Evolutionary conservation across 345 rosid species (phyloP), one percentile per base, ranked within the genome.

Genomic region (Abelmoschus esculentus): DNA sequence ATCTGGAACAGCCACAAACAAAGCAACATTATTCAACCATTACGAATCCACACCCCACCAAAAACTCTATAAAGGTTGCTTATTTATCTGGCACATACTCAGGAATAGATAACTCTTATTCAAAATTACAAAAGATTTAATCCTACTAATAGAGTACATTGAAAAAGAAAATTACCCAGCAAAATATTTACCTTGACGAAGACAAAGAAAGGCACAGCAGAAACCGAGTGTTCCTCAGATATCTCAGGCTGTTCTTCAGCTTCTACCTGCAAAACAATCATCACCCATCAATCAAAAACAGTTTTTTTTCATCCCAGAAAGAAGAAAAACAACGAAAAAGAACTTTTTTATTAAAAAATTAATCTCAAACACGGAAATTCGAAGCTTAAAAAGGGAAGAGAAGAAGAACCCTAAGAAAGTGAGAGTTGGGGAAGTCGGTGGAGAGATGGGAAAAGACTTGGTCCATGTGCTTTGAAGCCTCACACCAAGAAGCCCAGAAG

Each of bases 401-500:
- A 67, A 22, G 11, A 71, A 74, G 54, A 61, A 96, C 99, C 91
- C 90, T 84, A 66, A 96, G 83, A 79, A 92, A 96, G 28, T 83
- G 85, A 50, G 86, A 80, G 47, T 75, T 80, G 44, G 99, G 99
- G 83, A 96, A 92, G 80, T 96, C 99, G 15, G 85, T 84, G 61
- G 96, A 86, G 72, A 96, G 98, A 46, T 87, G 96, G 67, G 96
- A 83, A 72, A 96, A 96, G 64, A 92, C 92, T 84, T 87, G 80
- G 84, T 96, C 98, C 99, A 96, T 96, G 73, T 92, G 99, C 83
- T 96, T 96, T 19, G 98, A 96, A n/a, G 99, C 92, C 5, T 90
- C 97, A 63, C 99, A 96, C 99, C 99, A 96, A 1, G 91, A 76
- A 11, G 98, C 99, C 99, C 98, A 89, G 85, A 96, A 96, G 85